Percentiles rank a stretch among this genome's conserved stretches.
Conservation (phyloP, 768 basidiomycete species). For the Auriscalpium orientale region DNA sequence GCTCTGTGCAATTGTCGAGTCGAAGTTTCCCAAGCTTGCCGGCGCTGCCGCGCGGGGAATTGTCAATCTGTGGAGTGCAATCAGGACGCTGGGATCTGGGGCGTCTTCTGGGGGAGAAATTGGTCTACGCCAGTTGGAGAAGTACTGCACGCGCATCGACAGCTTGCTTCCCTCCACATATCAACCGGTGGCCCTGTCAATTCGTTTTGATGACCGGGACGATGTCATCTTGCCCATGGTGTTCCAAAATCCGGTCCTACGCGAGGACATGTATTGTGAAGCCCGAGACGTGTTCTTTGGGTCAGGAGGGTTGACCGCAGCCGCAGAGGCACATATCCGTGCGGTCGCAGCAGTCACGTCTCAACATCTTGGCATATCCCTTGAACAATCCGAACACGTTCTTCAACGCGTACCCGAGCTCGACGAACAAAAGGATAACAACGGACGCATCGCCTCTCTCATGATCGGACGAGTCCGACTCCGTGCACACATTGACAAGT, state of each 20-base stretch:
- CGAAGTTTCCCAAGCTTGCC: constrained; percentile 57
- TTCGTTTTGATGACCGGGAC: constrained; percentile 17
- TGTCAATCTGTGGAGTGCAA: constrained; percentile 61
- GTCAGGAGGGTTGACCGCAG: constrained; percentile 44
- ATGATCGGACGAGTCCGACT: constrained; percentile 59
- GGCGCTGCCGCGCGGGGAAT: constrained; percentile 40
- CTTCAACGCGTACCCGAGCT: constrained; percentile 59
- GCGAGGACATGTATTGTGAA: constrained; percentile 86
- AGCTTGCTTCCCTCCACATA: constrained; percentile 45
- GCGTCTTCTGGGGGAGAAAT: constrained; percentile 46
- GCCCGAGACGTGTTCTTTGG: constrained; percentile 92
- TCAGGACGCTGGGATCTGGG: constrained; percentile 43
- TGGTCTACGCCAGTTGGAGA: constrained; percentile 76
- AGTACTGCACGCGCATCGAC: constrained; percentile 72
- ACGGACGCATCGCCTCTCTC: constrained; percentile 51
- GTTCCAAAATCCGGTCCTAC: constrained; percentile 64
- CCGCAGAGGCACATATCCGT: constrained; percentile 42
- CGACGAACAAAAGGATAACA: constrained; percentile 57
- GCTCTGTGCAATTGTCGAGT: constrained; percentile 58
- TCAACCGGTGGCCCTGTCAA: constrained; percentile 22
- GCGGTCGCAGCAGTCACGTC: constrained; percentile 49
- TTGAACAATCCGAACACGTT: constrained; percentile 66
- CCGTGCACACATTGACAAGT: constrained; percentile 33
- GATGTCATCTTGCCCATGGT: constrained; percentile 32
- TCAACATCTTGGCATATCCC: constrained; percentile 55